Evolutionary conservation across 805 yeast species (phyloP), one percentile per base, ranked within the genome.

Genomic region (Wickerhamomyces hampshirensis): DNA sequence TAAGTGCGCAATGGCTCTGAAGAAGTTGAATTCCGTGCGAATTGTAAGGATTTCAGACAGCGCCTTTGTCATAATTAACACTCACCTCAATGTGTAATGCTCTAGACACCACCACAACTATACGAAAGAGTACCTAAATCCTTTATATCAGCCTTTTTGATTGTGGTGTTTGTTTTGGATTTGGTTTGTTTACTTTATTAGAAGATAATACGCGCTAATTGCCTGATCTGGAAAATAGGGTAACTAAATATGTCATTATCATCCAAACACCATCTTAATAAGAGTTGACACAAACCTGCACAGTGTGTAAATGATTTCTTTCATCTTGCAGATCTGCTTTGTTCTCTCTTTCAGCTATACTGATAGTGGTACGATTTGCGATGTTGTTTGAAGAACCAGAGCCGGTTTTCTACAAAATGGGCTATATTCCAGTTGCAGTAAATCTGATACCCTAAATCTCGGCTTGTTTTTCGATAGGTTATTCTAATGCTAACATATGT

Each of bases 21-120:
- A 52, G 42, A 52, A 45, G 33, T 46, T 47, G 47, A 53, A 52
- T 29, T 49, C 52, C 16, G 48, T 31, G 30, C 39, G 36, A 29
- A 46, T 39, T 5, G 47, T 38, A 30, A 53, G 42, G 28, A 51
- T 30, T 39, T 51, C 56, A 10, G 58, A 53, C 14, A 53, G 43
- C 28, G 34, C 34, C 23, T 32, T 26, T 1, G 37, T 58, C 30
- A 46, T 46, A 12, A 10, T 11, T 21, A 11, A 11, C n/a, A n/a
- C n/a, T n/a, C n/a, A n/a, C n/a, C n/a, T n/a, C n/a, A n/a, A n/a
- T n/a, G n/a, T n/a, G n/a, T n/a, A n/a, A n/a, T n/a, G n/a, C n/a
- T n/a, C n/a, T n/a, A n/a, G n/a, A n/a, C n/a, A n/a, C n/a, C n/a
- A n/a, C n/a, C n/a, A n/a, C n/a, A n/a, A n/a, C n/a, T n/a, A n/a